Conservation (phyloP, 352 stramenopile genomes). For the Globisporangium yorkense region DNA sequence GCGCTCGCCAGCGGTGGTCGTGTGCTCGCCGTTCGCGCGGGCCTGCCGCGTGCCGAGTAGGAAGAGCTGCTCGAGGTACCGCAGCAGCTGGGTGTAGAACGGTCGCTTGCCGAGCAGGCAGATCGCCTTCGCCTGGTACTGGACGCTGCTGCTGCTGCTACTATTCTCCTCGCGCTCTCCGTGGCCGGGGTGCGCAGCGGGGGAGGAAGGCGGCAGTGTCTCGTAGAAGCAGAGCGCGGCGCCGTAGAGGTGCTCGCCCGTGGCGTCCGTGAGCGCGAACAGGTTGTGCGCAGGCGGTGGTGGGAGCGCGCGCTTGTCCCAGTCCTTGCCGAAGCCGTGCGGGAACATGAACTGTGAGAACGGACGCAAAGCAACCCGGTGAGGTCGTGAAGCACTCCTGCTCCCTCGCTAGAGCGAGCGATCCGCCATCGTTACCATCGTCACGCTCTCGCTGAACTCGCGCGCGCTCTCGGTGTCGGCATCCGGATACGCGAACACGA, state of each 20-base stretch:
- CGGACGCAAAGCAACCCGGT: too few relatives aligned
- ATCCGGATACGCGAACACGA: constrained; percentile 34
- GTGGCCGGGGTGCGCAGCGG: background rate
- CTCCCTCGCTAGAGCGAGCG: too few relatives aligned
- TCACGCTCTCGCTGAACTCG: constrained; percentile 43
- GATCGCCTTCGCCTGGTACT: constrained; percentile 31
- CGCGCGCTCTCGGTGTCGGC: constrained; percentile 14
- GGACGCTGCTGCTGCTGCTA: background rate
- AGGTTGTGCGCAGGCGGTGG: constrained; percentile 41
- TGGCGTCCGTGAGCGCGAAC: constrained; percentile 40
- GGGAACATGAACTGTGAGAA: constrained; percentile 45
- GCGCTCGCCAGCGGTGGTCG: background rate
- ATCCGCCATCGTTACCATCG: constrained; percentile 21
- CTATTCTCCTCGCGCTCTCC: constrained; percentile 3
- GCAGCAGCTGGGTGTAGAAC: constrained; percentile 40
- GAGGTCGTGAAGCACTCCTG: too few relatives aligned
- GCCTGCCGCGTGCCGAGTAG: constrained; percentile 35
- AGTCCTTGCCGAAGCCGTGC: constrained; percentile 27
- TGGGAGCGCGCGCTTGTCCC: constrained; percentile 19
- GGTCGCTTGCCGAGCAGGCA: constrained; percentile 36
- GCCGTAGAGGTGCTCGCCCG: constrained; percentile 38
- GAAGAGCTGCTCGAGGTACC: constrained; percentile 46
- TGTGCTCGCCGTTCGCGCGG: background rate
- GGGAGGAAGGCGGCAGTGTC: constrained; percentile 5
- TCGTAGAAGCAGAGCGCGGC: constrained; percentile 48